Evolutionary conservation across 768 basidiomycete species (phyloP).

Genomic region (Phaffia australis): DNA sequence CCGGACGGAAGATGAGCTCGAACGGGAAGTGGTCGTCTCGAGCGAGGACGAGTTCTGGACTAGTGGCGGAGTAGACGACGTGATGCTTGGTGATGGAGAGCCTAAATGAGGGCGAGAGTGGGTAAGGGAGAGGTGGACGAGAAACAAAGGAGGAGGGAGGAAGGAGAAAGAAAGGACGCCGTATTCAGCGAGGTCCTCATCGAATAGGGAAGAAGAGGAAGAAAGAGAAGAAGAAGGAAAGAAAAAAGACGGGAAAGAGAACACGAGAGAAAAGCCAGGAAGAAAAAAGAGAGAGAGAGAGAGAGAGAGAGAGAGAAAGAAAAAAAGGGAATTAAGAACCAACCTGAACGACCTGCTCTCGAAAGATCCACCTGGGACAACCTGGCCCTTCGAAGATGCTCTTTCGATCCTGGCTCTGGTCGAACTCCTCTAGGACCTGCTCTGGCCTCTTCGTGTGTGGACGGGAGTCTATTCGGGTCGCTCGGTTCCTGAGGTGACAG

Average conservation of each 20-base stretch:
- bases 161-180: conserved; percentile 2
- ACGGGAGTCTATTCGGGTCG: too few species aligned
- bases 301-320: too few species aligned
- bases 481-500: too few species aligned
- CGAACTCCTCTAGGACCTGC: conserved; percentile 11
- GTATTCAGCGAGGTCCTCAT: too few species aligned
- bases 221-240: conserved; percentile 10
- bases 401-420: conserved; percentile 14
- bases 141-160: background rate
- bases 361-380: background rate
- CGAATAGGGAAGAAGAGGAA: background rate
- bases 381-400: conserved; percentile 7
- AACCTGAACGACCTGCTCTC: background rate
- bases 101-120: background rate
- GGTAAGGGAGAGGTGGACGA: background rate
- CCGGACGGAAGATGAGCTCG: conserved; percentile 10
- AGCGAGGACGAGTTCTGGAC: too few species aligned
- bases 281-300: background rate
- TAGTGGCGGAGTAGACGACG: background rate
- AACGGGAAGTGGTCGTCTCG: too few species aligned
- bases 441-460: conserved; percentile 3
- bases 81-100: background rate
- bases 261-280: background rate
- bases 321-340: conserved; percentile 3
- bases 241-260: background rate